A percentile compares a stretch with the other conserved stretches of the same genome.
These are phyloP conservation scores for Stygiomarasmius scandens DNA, from an alignment of 1,284 basidiomycete genomes.

Conservation along the genomic window DNA sequence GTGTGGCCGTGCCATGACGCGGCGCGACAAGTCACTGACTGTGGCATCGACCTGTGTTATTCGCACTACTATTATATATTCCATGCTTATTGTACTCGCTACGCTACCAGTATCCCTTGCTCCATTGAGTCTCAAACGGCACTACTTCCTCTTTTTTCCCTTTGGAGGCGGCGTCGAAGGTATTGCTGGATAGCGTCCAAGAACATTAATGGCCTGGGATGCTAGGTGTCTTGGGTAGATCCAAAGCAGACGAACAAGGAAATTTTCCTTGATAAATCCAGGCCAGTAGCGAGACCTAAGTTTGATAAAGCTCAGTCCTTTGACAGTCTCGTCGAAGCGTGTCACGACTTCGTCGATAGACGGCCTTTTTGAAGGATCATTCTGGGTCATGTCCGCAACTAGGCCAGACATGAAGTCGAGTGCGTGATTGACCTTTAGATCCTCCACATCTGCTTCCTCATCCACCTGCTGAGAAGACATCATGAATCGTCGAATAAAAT, in stretches of 20 bases:
- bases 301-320: constrained; percentile 14
- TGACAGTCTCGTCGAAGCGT: constrained; percentile 21
- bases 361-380: constrained; percentile 29
- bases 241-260: not conserved
- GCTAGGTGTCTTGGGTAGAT: not conserved
- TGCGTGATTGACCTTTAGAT: not conserved
- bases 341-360: constrained; percentile 29
- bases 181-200: constrained; percentile 3
- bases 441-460: not conserved
- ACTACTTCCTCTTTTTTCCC: not conserved
- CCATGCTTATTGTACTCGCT: too few species aligned
- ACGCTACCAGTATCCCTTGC: too few species aligned
- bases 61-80: too few species aligned
- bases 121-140: not conserved
- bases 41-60: too few species aligned
- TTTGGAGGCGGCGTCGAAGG: not conserved
- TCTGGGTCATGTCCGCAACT: constrained; percentile 29
- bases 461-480: not conserved
- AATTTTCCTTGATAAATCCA: not conserved
- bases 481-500: constrained; percentile 10
- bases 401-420: constrained; percentile 30
- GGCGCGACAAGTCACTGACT: too few species aligned
- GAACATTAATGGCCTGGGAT: not conserved
- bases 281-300: constrained; percentile 7
- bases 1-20: too few species aligned